Conservation (phyloP, 2,329 filamentous ascomycete genomes). For the Colletotrichum chlorophyti region DNA sequence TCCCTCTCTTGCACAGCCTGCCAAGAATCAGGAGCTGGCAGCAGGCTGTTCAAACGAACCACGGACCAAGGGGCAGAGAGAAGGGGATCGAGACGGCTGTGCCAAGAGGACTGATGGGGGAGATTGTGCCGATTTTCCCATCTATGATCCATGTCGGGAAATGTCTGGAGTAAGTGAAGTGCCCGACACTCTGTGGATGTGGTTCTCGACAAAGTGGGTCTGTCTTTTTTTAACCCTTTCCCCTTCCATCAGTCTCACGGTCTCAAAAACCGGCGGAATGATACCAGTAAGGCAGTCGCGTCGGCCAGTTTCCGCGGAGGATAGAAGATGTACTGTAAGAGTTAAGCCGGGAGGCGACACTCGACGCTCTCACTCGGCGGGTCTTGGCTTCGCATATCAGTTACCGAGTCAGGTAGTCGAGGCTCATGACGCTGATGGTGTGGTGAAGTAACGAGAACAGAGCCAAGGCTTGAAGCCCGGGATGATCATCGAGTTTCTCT, state of each 20-base stretch:
- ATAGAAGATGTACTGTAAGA: neutral
- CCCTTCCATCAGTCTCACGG: too few species aligned
- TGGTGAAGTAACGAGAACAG: neutral
- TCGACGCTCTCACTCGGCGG: too few species aligned
- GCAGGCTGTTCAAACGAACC: too few species aligned
- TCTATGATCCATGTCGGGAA: neutral
- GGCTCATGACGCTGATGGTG: constrained; percentile 10
- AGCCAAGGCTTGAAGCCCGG: constrained; percentile 15
- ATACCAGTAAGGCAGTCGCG: too few species aligned
- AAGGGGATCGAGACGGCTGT: too few species aligned
- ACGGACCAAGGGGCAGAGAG: constrained; percentile 15
- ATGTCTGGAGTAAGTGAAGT: too few species aligned
- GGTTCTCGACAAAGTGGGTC: too few species aligned
- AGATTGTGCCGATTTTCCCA: constrained; percentile 9
- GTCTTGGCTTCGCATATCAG: constrained; percentile 4
- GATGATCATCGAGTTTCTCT: constrained; percentile 9
- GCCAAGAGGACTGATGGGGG: constrained; percentile 16
- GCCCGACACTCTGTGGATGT: too few species aligned
- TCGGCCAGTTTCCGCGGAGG: constrained; percentile 12
- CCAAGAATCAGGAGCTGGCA: constrained; percentile 12
- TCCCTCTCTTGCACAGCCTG: constrained; percentile 17
- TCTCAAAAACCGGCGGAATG: too few species aligned
- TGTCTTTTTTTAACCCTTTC: too few species aligned
- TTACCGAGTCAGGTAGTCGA: constrained; percentile 21
- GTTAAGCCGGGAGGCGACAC: too few species aligned